Evolutionary conservation across 2,329 filamentous ascomycete genomes (phyloP).

Genomic region (Ilyonectria destructans): DNA sequence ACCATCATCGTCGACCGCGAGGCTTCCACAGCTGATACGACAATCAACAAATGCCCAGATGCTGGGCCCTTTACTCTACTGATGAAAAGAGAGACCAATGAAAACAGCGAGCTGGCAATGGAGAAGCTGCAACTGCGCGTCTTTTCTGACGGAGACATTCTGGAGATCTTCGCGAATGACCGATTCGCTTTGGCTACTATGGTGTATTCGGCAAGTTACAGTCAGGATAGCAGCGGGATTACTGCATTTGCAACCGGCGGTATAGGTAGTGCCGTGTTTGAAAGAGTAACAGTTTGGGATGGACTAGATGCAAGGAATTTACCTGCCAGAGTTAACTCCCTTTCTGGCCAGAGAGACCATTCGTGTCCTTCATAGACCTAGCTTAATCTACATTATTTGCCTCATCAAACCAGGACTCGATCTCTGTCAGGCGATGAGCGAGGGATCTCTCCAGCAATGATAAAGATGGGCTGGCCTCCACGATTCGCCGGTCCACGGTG

Average conservation of each 20-base stretch:
- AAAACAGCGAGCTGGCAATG: background rate
- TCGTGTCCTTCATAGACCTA: background rate
- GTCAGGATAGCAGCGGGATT: slow-evolving; percentile 13
- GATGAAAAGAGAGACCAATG: background rate
- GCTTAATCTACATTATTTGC: slow-evolving; percentile 3
- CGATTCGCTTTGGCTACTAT: slow-evolving; percentile 40
- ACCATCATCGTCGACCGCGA: slow-evolving; percentile 58
- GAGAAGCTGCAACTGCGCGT: slow-evolving; percentile 32
- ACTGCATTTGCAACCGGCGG: slow-evolving; percentile 13
- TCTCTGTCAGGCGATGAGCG: slow-evolving; percentile 13
- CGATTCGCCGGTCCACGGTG: slow-evolving; percentile 11
- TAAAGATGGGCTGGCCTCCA: slow-evolving; percentile 14
- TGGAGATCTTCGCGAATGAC: slow-evolving; percentile 43
- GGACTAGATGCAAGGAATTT: slow-evolving; percentile 24
- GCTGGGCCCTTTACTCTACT: slow-evolving; percentile 63
- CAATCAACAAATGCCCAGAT: slow-evolving; percentile 54
- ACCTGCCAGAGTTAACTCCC: background rate
- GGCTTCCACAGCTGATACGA: slow-evolving; percentile 46
- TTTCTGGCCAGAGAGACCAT: background rate
- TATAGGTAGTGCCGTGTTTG: slow-evolving; percentile 8
- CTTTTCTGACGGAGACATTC: slow-evolving; percentile 37
- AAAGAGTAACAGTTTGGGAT: slow-evolving; percentile 18
- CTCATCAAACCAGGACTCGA: slow-evolving; percentile 11
- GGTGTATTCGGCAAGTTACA: slow-evolving; percentile 30
- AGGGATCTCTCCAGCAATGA: slow-evolving; percentile 14